A percentile compares a stretch with the other conserved stretches of the same genome.
phyloP scores from a whole-genome alignment of 2,329 filamentous ascomycete genomes.

The Epichloe sibirici region DNA sequence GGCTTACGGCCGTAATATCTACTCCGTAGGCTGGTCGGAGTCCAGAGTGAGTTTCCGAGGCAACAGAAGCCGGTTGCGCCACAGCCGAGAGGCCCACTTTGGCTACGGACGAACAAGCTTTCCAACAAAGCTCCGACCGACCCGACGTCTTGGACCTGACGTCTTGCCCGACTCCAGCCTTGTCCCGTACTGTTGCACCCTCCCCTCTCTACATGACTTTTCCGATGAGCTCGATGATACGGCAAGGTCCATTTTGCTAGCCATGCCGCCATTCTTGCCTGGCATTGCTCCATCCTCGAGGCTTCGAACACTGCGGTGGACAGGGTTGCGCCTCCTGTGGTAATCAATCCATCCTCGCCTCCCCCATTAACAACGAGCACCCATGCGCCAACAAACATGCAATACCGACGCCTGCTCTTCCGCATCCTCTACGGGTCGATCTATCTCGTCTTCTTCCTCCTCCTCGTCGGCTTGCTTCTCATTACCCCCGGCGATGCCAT shows the following conservation, averaged over 20 bases:
- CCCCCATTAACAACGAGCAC: not conserved
- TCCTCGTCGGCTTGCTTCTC: constrained; percentile 62
- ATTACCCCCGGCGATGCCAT: constrained; percentile 73
- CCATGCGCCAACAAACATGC: constrained; percentile 7
- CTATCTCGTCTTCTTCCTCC: constrained; percentile 63
- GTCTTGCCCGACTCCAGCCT: too few relatives aligned
- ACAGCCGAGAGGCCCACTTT: too few relatives aligned
- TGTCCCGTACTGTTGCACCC: too few relatives aligned
- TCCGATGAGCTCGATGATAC: not conserved
- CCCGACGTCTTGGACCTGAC: too few relatives aligned
- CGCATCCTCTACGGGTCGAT: constrained; percentile 69
- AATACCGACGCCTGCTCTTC: constrained; percentile 42
- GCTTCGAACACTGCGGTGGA: not conserved
- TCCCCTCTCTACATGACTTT: not conserved
- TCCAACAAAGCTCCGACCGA: too few relatives aligned
- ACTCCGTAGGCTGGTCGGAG: too few relatives aligned
- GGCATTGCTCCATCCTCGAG: constrained; percentile 5
- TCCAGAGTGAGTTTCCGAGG: too few relatives aligned
- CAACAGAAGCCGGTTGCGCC: too few relatives aligned
- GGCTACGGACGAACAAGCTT: too few relatives aligned
- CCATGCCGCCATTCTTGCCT: constrained; percentile 14
- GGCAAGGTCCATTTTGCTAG: constrained; percentile 9
- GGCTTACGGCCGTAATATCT: too few relatives aligned
- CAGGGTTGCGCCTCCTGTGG: not conserved
- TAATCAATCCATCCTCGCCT: not conserved